Evolutionary conservation across 2,329 filamentous ascomycete genomes (phyloP), one percentile per base, ranked within the genome.

Genomic region (Xylaria sp.): DNA sequence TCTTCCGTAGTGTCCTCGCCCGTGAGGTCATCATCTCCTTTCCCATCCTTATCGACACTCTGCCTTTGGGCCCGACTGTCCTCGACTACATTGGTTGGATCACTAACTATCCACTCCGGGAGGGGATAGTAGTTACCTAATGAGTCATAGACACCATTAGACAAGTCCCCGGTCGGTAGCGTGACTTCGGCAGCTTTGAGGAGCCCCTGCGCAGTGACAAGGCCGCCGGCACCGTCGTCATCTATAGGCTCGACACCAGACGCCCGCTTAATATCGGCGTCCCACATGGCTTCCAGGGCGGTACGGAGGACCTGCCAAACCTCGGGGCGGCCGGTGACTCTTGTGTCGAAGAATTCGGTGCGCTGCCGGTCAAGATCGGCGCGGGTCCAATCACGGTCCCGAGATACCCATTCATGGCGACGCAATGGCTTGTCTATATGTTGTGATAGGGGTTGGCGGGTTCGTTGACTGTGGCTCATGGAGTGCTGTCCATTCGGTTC

Each of bases 341-440:
- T 85, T 1, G 94, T 98, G 69, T 98, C 94, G 80, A 97, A 98
- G 84, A 97, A 98, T 70, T 93, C 93, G 58, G 82, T 82, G 58
- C 95, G 88, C 81, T 97, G 93, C 37, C 85, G 85, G 67, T 89
- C 87, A 1, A 97, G 83, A 62, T 91, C 83, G 18, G 81, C 77
- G n/a, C 87, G 88, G 0, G 92, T 94, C 92, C 92, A 97, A 18
- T 82, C 80, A 23, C 87, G 87, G 62, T 85, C 84, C 69, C 85
- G 86, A 65, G 90, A 88, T 13, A 82, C 82, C 92, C 92, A 94
- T 63, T 86, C 81, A 73, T 92, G 91, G 0, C 84, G 85, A 53
- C 87, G 86, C 47, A 94, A 82, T 0, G 91, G 91, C 73, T 88
- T 87, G 75, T 93, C 92, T 77, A 92, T 91, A 77, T 92, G 91